Evolutionary conservation across 2,329 filamentous ascomycete genomes (phyloP).

Genomic region (Ophiognomonia clavigignenti-juglandacearum): DNA sequence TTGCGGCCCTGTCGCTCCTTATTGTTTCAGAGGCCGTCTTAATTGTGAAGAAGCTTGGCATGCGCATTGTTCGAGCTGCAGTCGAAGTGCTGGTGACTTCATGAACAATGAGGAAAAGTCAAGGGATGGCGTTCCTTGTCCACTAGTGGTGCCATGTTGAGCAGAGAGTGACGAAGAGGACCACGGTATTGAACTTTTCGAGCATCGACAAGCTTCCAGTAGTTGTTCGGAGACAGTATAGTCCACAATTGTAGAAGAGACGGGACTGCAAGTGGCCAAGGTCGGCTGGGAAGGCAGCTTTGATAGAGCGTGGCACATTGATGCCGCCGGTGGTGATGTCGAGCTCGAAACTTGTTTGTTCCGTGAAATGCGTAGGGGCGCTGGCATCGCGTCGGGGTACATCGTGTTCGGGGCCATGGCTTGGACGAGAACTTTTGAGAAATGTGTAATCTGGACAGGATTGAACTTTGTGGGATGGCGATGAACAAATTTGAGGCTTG

Average conservation of each 20-base stretch:
- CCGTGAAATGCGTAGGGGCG: neutral
- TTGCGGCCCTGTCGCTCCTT: too few relatives aligned
- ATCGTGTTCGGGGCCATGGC: neutral
- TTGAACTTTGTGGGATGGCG: neutral
- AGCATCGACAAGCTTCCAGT: neutral
- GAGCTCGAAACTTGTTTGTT: neutral
- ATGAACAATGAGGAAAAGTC: conserved; percentile 5
- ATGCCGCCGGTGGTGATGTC: neutral
- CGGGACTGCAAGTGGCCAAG: neutral
- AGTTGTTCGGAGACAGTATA: too few relatives aligned
- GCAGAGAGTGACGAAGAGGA: neutral
- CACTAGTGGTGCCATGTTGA: neutral
- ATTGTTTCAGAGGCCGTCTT: too few relatives aligned
- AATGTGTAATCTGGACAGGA: neutral
- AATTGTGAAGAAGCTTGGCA: too few relatives aligned
- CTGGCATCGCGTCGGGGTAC: neutral
- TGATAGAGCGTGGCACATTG: neutral
- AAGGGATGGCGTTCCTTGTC: neutral
- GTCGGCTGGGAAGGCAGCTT: conserved; percentile 1
- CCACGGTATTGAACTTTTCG: neutral
- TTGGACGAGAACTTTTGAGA: neutral
- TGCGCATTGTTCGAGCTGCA: neutral
- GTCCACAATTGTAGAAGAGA: neutral
- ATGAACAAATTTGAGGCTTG: neutral
- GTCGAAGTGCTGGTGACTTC: conserved; percentile 2